Evolutionary conservation across 768 basidiomycete species (phyloP), one percentile per base, ranked within the genome.

Genomic region (Paxillus involutus): DNA sequence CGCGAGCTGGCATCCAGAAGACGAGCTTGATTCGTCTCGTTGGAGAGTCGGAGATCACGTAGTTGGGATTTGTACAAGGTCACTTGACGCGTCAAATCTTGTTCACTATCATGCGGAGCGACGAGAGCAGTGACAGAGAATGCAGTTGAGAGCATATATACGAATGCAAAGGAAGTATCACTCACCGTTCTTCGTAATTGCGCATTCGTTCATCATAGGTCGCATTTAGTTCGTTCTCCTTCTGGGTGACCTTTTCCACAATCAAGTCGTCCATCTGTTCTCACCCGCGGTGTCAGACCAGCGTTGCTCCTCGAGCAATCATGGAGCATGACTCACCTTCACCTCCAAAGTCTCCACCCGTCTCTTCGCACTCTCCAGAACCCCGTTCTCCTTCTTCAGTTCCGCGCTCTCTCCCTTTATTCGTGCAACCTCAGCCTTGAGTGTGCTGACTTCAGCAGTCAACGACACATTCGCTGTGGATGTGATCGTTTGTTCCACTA

Each of bases 141-240:
- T 16, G 21, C 16, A 8, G 33, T 12, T n/a, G n/a, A 29, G 16
- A n/a, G 9, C 13, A 13, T 1, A 35, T 35, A 13, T 7, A 14
- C n/a, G n/a, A 12, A 50, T 19, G 40, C 21, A 29, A 17, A 11
- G 26, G 45, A 30, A 37, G 1, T 7, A 7, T 6, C 9, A 70
- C 84, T 29, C 60, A 94, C 94, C 96, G 82, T 65, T 96, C 96
- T 70, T 95, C 94, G 62, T 95, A 98, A 70, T 98, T 98, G 48
- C 92, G 79, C 67, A 98, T 79, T 60, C 88, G 88, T 73, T 99
- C 97, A 63, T 99, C 97, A 59, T 97, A 98, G 6, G 91, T 94
- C 14, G 96, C 97, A 59, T n/a, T 96, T 19, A 98, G 77, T 73
- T 98, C 97, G 52, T 95, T 96, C 75, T 98, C 93, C 73, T 98